Base-by-base conservation (phyloP, 2,329 filamentous ascomycete genomes). In the Chaetomium globosum region DNA sequence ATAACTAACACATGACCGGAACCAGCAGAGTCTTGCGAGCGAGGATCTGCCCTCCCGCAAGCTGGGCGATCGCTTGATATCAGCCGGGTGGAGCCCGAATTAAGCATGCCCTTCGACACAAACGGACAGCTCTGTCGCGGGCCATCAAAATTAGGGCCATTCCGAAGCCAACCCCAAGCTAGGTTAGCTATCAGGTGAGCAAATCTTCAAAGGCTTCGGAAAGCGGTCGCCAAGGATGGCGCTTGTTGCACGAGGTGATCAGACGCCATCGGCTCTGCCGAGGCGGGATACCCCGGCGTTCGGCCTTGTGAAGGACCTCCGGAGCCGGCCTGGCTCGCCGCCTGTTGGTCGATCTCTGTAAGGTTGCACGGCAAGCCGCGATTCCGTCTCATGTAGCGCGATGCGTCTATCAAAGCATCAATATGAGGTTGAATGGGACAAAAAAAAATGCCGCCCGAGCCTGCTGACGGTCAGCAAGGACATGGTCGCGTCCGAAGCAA, bases 241-340 rank as follows among this genome's bases (percentile, higher is more conserved):
- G 46, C 43, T 39, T 61, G 65, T 59, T 61, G 36, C 61, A 61
- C 57, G 31, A 61, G 52, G 16, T 52, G 65, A 61, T 64, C 54
- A 63, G 61, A 66, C 61, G 43, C 51, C 51, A 23, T 58, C 52
- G 46, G 61, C 9, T 61, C 52, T 59, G 31, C 61, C 60, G 52
- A 61, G 63, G 52, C 43, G 28, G 62, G 52, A 51, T 52, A 60
- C 16, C 57, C 57, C 43, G 39, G 52, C 28, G 13, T 21, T 57
- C 51, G 51, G 57, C 28, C 55, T 43, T 43, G 26, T 30, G 21
- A 13, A 60, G 28, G 51, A 30, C 56, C 53, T 61, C 53, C 31
- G 31, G 31, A 53, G 43, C 57, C 63, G 28, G 56, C 8, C 28
- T 36, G 16, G 43, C 28, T 53, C 16, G 30, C 43, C n/a, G 43